Evolutionary conservation across 345 rosid species (phyloP), one percentile per base, ranked within the genome.

Genomic region (Rhodamnia rubescens): DNA sequence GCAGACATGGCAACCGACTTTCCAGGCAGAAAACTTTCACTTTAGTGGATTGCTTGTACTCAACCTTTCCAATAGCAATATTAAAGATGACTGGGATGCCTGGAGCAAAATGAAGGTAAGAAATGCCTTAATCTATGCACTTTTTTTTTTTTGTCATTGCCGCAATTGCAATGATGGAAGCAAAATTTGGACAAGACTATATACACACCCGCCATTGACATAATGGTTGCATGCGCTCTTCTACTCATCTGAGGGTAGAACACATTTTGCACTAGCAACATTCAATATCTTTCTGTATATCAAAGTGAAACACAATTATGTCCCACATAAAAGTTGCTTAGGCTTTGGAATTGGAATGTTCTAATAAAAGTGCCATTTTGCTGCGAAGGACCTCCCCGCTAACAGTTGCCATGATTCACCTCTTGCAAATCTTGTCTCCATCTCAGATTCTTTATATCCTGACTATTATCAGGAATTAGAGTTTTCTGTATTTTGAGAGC

Each of bases 11-110:
- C 84, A 86, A 20, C 18, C 58, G 5, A n/a, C 51, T 55, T 82
- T 61, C 42, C 22, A 64, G 6, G 85, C 85, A 15, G 26, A 24
- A 7, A 81, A 74, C 24, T 81, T 86, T 29, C 22, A 54, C 21
- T 52, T 86, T 3, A 50, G 42, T 7, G 69, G 83, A 11, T 50
- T 88, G 59, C 47, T 89, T 20, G 81, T 59, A 18, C 86, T 85
- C 4, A 42, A 74, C 7, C 83, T 75, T 21, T 42, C 83, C 0
- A 2, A 20, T 50, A 36, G 42, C 22, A 18, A 3, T 1, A 74
- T 40, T 22, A 15, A n/a, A 7, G 83, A 85, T 27, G 15, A 1
- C 0, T 85, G 83, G 83, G 52, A 8, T 24, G 54, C n/a, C 2
- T 53, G 83, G 86, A 57, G 44, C 2, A 69, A 53, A 52, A 85